Conservation (phyloP, 371 early-diverging fungal species). For the Mortierella sp. region DNA sequence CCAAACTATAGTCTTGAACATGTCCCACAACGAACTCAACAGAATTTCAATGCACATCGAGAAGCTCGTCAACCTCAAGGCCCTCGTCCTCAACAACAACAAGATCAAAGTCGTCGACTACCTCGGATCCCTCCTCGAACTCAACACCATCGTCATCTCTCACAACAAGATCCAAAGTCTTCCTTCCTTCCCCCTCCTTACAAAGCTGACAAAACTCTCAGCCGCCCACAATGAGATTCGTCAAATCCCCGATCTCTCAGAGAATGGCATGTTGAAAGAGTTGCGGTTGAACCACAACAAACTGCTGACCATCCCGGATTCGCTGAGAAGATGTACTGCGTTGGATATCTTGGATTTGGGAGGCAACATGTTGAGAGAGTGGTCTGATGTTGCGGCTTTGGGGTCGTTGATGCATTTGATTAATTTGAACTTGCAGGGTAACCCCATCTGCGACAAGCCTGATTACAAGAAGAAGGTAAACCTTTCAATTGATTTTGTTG, state of each 20-base stretch:
- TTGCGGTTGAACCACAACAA: conserved; percentile 86
- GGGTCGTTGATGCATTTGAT: conserved; percentile 70
- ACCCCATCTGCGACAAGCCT: conserved; percentile 77
- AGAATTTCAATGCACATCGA: conserved; percentile 73
- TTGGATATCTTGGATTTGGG: conserved; percentile 85
- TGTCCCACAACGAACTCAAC: conserved; percentile 80
- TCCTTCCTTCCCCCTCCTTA: conserved; percentile 68
- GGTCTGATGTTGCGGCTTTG: conserved; percentile 77
- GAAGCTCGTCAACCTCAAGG: conserved; percentile 76
- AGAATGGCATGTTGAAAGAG: conserved; percentile 75
- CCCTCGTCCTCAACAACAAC: conserved; percentile 89
- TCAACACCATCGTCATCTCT: conserved; percentile 88
- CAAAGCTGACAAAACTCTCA: conserved; percentile 80
- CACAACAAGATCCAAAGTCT: conserved; percentile 80
- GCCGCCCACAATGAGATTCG: conserved; percentile 82
- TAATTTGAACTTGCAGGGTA: conserved; percentile 87
- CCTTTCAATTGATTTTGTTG: background rate
- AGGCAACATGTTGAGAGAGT: conserved; percentile 74
- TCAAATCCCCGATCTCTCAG: conserved; percentile 76
- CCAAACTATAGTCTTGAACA: conserved; percentile 73
- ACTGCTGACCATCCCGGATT: conserved; percentile 75
- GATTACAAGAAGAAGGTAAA: conserved; percentile 76
- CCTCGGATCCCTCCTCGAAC: conserved; percentile 67
- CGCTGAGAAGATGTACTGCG: conserved; percentile 65
- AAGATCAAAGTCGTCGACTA: conserved; percentile 75